Evolutionary conservation across 1,284 basidiomycete genomes (phyloP), one percentile per base, ranked within the genome.

Genomic region (Sporisorium reilianum): DNA sequence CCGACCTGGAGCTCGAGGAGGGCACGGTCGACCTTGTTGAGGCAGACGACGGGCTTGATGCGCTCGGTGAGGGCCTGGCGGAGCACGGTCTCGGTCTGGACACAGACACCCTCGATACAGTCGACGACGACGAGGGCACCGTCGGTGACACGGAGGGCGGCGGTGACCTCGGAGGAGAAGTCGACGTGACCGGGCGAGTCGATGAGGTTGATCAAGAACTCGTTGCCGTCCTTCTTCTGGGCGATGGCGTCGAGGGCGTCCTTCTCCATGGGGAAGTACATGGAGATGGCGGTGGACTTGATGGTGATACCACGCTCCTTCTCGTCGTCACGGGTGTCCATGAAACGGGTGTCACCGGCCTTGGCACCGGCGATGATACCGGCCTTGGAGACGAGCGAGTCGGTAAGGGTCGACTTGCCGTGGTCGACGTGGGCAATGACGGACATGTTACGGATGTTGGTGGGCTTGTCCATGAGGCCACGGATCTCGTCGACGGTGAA

Each of bases 291-390:
- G 50, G 97, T 99, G 52, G 97, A 99, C 89, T 99, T 99, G 89
- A 99, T 99, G 69, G 97, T 99, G 85, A 99, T 99, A 90, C 97
- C 97, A 88, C 97, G 95, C 87, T 99, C 97, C 87, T 97, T 99
- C 89, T 99, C 97, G 86, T 99, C 97, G 44, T 93, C 91, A 89
- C 96, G 83, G 81, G 97, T 99, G 87, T 99, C 96, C 78, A 94
- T 99, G 87, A 96, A 97, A 81, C 97, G 94, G 90, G 93, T 90
- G 78, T 98, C 95, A 87, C 83, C 96, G 77, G 97, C 95, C 87
- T 97, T 97, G 85, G 94, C 88, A 63, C 89, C 88, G 81, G 97
- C 96, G 85, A 99, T 98, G 86, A 99, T 99, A 91, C 97, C 97
- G 77, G 97, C 97, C 89, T 99, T 99, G 80, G 96, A 96, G 84